Percentiles rank a stretch among this genome's conserved stretches.
Conservation (phyloP, 768 basidiomycete species). For the Suillus americanus region DNA sequence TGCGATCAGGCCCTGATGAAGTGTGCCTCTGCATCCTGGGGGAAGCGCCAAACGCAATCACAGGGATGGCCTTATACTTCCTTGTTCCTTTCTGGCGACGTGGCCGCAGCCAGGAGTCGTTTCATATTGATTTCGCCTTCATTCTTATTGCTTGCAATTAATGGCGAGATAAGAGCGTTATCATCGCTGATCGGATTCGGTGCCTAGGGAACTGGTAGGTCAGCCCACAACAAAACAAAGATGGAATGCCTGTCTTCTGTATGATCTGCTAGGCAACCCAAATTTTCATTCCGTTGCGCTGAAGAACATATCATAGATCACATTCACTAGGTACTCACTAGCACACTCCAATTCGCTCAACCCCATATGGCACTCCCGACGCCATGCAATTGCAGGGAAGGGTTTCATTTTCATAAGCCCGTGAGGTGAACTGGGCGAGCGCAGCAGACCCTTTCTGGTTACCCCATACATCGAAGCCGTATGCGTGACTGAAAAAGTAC, state of each 20-base stretch:
- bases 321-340: not conserved
- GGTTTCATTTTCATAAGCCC: slow-evolving; percentile 3
- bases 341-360: not conserved
- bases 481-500: not conserved
- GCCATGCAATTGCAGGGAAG: not conserved
- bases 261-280: not conserved
- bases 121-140: not conserved
- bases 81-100: not conserved
- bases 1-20: not conserved
- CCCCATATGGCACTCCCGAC: not conserved
- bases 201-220: not conserved
- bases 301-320: not conserved
- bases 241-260: not conserved
- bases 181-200: not conserved
- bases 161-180: not conserved
- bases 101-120: not conserved
- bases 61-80: not conserved
- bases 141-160: not conserved
- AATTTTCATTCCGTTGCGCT: not conserved
- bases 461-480: not conserved
- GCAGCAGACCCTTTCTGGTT: not conserved
- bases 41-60: not conserved
- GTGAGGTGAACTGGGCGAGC: not conserved
- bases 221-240: not conserved
- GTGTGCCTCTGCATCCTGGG: not conserved